Evolutionary conservation across 495 filamentous ascomycete genomes (phyloP), one percentile per base, ranked within the genome.

Genomic region (Penicillium waksmanii): DNA sequence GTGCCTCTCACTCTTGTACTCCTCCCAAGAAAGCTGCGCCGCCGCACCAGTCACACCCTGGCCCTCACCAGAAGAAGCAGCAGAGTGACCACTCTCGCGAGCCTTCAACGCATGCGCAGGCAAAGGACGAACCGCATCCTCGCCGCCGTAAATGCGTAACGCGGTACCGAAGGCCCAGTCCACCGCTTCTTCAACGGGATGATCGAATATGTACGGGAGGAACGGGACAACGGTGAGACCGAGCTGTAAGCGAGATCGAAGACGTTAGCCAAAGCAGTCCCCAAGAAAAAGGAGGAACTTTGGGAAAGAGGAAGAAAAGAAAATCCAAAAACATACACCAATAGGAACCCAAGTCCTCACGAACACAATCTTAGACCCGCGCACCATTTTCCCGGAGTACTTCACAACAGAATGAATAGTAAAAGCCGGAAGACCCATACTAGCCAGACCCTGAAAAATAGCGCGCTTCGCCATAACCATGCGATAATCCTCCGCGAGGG

Each of bases 361-460:
- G 10, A 79, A 83, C 50, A 77, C 75, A 67, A 86, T 95, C 82
- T 95, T 93, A 19, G 77, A 78, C 66, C 89, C 78, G 75, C 93
- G 96, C 72, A 98, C 62, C 55, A 92, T 91, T 8, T 78, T 77
- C 0, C 95, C 92, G 8, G 88, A 90, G 68, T 98, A 97, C 63
- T 84, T 83, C 40, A 98, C 95, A 12, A 97, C 80, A 53, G 86
- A 90, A 69, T 98, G 95, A 56, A 98, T 97, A 0, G 95, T 98
- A 57, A 98, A 91, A 0, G 95, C 95, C 3, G 95, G 95, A 59
- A 97, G 68, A 9, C 90, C 95, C 95, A 98, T 98, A 69, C 85
- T 89, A 3, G 95, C 95, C 49, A 98, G 53, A 62, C 84, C 84
- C 78, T 98, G 95, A 72, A 98, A 98, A 5, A 96, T 79, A 1